These are phyloP conservation scores for Thymus mandschuricus DNA, from an alignment of 257 asterid genomes.

Conservation along the genomic window DNA sequence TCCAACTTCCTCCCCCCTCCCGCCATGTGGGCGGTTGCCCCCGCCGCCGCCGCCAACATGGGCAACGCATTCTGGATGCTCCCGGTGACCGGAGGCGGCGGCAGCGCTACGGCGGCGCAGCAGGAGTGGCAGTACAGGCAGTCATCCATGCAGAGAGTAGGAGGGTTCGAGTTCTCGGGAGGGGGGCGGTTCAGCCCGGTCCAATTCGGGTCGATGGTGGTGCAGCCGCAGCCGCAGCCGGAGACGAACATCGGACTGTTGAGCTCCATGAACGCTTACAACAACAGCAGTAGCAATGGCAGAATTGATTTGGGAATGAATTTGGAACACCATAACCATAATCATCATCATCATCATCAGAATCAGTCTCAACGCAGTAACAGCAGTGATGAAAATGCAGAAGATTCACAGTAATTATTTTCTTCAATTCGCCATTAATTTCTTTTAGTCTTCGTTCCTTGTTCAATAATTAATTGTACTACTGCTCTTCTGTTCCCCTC, in stretches of 20 bases:
- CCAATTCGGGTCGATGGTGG: conserved; percentile 59
- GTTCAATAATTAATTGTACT: conserved; percentile 35
- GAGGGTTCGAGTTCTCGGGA: conserved; percentile 58
- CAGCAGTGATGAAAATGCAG: conserved; percentile 64
- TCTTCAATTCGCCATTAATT: conserved; percentile 1
- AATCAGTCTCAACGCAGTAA: conserved; percentile 58
- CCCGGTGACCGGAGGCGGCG: conserved; percentile 46
- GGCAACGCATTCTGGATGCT: conserved; percentile 81
- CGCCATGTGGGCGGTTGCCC: conserved; percentile 82
- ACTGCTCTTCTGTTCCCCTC: not conserved
- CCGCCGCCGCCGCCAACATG: conserved; percentile 54
- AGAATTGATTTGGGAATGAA: conserved; percentile 72
- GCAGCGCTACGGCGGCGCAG: conserved; percentile 39
- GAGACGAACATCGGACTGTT: conserved; percentile 74
- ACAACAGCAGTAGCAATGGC: conserved; percentile 34
- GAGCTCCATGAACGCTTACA: conserved; percentile 53
- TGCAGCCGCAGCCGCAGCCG: conserved; percentile 49
- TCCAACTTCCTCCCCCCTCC: conserved; percentile 59
- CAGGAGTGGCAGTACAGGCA: conserved; percentile 66
- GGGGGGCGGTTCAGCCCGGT: conserved; percentile 61
- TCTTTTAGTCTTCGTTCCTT: conserved; percentile 6
- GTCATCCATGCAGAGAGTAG: conserved; percentile 50
- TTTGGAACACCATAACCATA: conserved; percentile 55
- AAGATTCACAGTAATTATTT: conserved; percentile 50
- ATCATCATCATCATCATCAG: conserved; percentile 29